phyloP scores from a whole-genome alignment of 2,329 filamentous ascomycete genomes.

The Xylariaceae sp. region DNA sequence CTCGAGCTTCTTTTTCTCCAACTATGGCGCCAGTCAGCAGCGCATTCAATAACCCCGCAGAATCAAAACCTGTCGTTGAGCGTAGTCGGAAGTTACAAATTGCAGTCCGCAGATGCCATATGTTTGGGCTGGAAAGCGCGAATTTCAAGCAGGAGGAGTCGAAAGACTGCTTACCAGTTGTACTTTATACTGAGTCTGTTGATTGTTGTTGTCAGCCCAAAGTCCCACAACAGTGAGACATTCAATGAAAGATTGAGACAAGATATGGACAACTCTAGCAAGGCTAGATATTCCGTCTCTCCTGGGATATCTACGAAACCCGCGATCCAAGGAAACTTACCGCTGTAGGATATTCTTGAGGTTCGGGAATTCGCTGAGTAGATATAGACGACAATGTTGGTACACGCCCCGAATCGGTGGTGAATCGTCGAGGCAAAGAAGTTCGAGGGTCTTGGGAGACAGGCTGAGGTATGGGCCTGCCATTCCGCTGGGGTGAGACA shows the following conservation, averaged over 20 bases:
- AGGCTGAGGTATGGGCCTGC: slow-evolving; percentile 56
- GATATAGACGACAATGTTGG: slow-evolving; percentile 66
- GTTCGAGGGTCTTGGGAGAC: slow-evolving; percentile 66
- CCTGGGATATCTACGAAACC: no score
- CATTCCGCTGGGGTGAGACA: slow-evolving; percentile 69
- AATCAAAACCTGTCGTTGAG: no score
- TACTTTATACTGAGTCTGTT: slow-evolving; percentile 40
- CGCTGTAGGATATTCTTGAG: slow-evolving; percentile 44
- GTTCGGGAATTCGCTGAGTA: slow-evolving; percentile 41
- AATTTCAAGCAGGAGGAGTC: neutral
- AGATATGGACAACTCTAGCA: slow-evolving; percentile 15
- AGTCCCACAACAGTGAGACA: slow-evolving; percentile 27
- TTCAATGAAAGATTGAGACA: slow-evolving; percentile 26
- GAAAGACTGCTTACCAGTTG: slow-evolving; percentile 61
- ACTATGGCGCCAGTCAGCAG: slow-evolving; percentile 51
- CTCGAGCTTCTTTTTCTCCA: slow-evolving; percentile 90
- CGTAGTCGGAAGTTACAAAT: no score
- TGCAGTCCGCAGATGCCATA: no score
- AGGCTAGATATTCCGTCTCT: slow-evolving; percentile 9
- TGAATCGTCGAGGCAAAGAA: slow-evolving; percentile 85
- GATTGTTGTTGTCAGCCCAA: slow-evolving; percentile 21
- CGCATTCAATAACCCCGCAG: no score
- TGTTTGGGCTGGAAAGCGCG: no score
- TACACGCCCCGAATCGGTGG: slow-evolving; percentile 81
- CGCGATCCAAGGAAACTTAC: slow-evolving; percentile 17